Evolutionary conservation across 1,139 yeast genomes (phyloP).

Genomic region (Martiniozyma asiatica): DNA sequence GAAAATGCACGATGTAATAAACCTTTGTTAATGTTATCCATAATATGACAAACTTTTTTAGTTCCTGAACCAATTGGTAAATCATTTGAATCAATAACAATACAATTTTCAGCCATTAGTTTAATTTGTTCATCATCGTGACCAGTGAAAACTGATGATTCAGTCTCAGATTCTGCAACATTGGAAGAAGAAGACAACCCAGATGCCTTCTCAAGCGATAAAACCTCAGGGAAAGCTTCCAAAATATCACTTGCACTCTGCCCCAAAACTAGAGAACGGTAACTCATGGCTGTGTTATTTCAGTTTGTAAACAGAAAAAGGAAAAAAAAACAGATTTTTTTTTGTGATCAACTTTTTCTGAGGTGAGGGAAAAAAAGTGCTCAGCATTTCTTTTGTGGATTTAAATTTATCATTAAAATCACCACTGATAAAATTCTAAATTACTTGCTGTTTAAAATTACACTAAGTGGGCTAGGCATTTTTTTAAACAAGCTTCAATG

Average conservation of each 20-base stretch:
- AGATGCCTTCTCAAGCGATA: constrained; percentile 37
- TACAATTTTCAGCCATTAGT: constrained; percentile 94
- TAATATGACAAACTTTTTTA: constrained; percentile 82
- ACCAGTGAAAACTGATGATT: constrained; percentile 50
- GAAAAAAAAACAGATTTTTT: too few species aligned
- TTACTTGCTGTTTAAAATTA: too few species aligned
- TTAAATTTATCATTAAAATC: too few species aligned
- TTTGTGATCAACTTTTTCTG: too few species aligned
- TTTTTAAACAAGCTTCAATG: too few species aligned
- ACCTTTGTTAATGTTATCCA: constrained; percentile 78
- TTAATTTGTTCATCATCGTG: constrained; percentile 90
- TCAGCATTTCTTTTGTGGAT: too few species aligned
- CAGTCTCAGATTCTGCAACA: constrained; percentile 17
- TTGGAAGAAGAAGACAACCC: constrained; percentile 30
- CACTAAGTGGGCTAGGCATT: too few species aligned
- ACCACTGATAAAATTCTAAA: too few species aligned
- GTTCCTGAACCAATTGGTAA: constrained; percentile 87
- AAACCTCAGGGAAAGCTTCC: constrained; percentile 50
- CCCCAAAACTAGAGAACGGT: too few species aligned
- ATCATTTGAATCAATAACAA: constrained; percentile 82
- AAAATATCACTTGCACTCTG: constrained; percentile 37
- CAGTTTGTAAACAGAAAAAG: too few species aligned
- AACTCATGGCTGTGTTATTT: too few species aligned
- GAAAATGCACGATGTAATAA: constrained; percentile 91
- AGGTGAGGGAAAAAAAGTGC: too few species aligned